Percentiles rank a stretch among this genome's conserved stretches.
These are phyloP conservation scores for Fusarium chuoi DNA, from an alignment of 2,329 filamentous ascomycete species.

Conservation along the genomic window DNA sequence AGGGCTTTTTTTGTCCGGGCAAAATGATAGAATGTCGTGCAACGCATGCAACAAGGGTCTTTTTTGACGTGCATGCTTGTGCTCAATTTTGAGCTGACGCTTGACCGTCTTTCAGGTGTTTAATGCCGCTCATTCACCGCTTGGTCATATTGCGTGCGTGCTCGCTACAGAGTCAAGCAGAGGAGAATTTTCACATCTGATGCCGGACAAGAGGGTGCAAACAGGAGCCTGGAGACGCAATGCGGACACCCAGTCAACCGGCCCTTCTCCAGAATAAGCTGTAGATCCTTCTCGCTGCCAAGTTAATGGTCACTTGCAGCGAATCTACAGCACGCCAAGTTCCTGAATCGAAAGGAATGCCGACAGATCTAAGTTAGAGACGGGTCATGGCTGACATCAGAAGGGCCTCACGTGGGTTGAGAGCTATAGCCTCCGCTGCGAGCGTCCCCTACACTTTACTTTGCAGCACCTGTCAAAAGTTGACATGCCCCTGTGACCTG, in stretches of 20 bases:
- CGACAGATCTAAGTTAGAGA: conserved; percentile 28
- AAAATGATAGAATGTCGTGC: not conserved
- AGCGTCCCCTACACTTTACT: not conserved
- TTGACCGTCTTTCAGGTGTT: conserved; percentile 35
- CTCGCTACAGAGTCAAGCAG: not conserved
- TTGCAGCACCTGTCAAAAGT: conserved; percentile 9
- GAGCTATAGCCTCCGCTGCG: conserved; percentile 8
- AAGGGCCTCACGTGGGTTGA: conserved; percentile 22
- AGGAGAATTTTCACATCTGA: not conserved
- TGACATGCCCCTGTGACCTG: conserved; percentile 26
- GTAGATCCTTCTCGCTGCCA: conserved; percentile 14
- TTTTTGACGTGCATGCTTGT: conserved; percentile 6
- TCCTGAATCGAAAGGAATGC: conserved; percentile 34
- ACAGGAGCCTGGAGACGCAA: not conserved
- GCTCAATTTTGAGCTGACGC: conserved; percentile 20
- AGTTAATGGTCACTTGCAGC: conserved; percentile 18
- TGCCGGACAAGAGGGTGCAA: not conserved
- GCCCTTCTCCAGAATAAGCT: not conserved
- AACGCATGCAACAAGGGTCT: conserved; percentile 31
- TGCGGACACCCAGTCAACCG: not conserved
- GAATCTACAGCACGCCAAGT: conserved; percentile 6
- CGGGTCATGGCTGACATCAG: conserved; percentile 30
- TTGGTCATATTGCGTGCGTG: conserved; percentile 10
- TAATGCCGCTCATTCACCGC: conserved; percentile 34
- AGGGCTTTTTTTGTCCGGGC: not conserved